These are phyloP conservation scores for Phytopythium chamaehyphon DNA, from an alignment of 352 stramenopile genomes.

Conservation along the genomic window DNA sequence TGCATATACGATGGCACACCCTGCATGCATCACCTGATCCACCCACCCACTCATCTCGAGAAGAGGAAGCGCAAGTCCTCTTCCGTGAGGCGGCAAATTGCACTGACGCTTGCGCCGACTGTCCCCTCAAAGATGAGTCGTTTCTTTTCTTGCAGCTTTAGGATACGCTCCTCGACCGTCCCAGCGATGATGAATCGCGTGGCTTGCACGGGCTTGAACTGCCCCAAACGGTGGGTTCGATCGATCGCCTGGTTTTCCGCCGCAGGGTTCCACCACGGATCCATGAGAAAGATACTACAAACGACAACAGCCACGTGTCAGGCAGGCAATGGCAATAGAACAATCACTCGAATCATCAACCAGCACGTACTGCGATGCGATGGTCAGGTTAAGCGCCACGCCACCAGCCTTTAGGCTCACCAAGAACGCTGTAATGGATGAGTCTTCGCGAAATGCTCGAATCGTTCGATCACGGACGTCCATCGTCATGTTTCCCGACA, in stretches of 20 bases:
- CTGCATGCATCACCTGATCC: neutral
- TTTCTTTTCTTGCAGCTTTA: slow-evolving; percentile 95
- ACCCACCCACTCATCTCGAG: slow-evolving; percentile 21
- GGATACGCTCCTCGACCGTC: slow-evolving; percentile 97
- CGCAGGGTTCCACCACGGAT: slow-evolving; percentile 99
- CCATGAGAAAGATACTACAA: slow-evolving; percentile 93
- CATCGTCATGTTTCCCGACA: slow-evolving; percentile 91
- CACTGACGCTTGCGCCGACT: slow-evolving; percentile 90
- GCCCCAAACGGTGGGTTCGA: slow-evolving; percentile 96
- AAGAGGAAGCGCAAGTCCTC: slow-evolving; percentile 95
- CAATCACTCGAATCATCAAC: neutral
- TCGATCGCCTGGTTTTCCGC: slow-evolving; percentile 95
- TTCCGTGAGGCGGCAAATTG: slow-evolving; percentile 89
- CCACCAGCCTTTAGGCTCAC: slow-evolving; percentile 99
- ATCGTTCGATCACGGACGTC: slow-evolving; percentile 77
- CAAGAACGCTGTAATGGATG: slow-evolving; percentile 92
- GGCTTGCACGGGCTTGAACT: slow-evolving; percentile 96
- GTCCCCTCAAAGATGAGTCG: slow-evolving; percentile 99
- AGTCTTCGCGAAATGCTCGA: slow-evolving; percentile 86
- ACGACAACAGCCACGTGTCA: slow-evolving; percentile 5
- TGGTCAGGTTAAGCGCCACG: slow-evolving; percentile 98
- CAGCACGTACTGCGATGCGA: slow-evolving; percentile 90
- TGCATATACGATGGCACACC: no score
- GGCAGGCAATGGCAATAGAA: slow-evolving; percentile 5
- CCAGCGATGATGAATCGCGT: slow-evolving; percentile 97